These are phyloP conservation scores for Daedaleopsis sinensis DNA, from an alignment of 768 basidiomycete genomes.

Conservation along the genomic window DNA sequence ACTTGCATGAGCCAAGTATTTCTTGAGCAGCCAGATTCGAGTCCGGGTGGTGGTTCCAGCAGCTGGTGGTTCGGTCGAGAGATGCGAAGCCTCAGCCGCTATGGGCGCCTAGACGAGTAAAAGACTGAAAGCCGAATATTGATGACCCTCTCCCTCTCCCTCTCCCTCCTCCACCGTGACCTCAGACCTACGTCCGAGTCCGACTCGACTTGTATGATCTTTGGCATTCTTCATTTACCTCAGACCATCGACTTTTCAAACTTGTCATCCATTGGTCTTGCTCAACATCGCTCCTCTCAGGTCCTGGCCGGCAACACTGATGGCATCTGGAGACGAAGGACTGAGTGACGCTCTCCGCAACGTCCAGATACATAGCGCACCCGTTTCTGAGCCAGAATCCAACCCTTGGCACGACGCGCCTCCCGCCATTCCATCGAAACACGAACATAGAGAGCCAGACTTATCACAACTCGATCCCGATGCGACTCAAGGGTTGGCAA, in stretches of 20 bases:
- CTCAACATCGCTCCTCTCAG: background rate
- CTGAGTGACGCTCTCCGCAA: constrained; percentile 17
- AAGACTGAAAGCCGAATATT: too few species aligned
- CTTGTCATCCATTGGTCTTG: background rate
- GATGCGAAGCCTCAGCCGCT: too few species aligned
- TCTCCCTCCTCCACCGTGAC: too few species aligned
- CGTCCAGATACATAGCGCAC: constrained; percentile 11
- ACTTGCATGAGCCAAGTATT: too few species aligned
- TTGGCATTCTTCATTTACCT: too few species aligned
- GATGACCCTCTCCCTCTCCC: too few species aligned
- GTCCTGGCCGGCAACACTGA: background rate
- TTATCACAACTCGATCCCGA: constrained; percentile 45
- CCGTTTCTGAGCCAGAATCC: background rate
- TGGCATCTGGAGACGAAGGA: constrained; percentile 26
- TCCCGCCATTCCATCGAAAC: background rate
- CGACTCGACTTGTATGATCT: too few species aligned
- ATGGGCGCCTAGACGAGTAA: too few species aligned
- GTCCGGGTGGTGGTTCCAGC: background rate
- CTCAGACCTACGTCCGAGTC: too few species aligned
- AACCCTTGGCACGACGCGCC: constrained; percentile 25
- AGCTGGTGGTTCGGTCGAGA: too few species aligned
- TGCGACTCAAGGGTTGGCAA: constrained; percentile 41
- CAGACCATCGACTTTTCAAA: background rate
- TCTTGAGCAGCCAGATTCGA: too few species aligned
- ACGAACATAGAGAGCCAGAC: constrained; percentile 41